Evolutionary conservation across 345 rosid species (phyloP).

Genomic region (Brassica carinata): DNA sequence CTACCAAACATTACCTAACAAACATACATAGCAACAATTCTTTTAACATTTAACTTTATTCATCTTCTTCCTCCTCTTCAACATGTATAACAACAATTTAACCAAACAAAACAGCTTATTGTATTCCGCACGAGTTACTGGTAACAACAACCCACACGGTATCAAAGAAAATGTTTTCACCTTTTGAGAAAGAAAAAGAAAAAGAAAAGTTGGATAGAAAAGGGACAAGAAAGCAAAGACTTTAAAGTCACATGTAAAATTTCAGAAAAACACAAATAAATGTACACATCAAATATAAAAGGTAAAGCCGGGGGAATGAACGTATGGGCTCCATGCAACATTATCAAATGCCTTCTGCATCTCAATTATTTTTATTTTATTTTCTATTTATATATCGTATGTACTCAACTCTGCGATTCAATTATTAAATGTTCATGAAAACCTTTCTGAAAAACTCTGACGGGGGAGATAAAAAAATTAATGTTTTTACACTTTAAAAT

Average conservation of each 20-base stretch:
- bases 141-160: conserved; percentile 8
- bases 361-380: background rate
- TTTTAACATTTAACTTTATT: no score
- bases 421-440: conserved; percentile 17
- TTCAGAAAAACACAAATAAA: conserved; percentile 33
- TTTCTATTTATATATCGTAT: background rate
- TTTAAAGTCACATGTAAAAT: conserved; percentile 26
- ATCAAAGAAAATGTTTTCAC: background rate
- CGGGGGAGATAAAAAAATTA: background rate
- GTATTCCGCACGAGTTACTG: conserved; percentile 5
- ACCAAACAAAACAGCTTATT: background rate
- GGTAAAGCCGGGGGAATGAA: conserved; percentile 28
- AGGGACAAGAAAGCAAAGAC: conserved; percentile 26
- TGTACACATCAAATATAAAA: conserved; percentile 12
- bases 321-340: conserved; percentile 38
- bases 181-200: background rate
- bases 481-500: background rate
- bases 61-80: background rate
- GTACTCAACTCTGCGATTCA: conserved; percentile 13
- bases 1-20: background rate
- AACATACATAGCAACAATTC: background rate
- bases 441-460: conserved; percentile 6
- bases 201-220: conserved; percentile 11
- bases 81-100: background rate
- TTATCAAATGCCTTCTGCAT: conserved; percentile 11